Base-by-base conservation (phyloP, 441 rosid species). In the Erysimum cheiri region DNA sequence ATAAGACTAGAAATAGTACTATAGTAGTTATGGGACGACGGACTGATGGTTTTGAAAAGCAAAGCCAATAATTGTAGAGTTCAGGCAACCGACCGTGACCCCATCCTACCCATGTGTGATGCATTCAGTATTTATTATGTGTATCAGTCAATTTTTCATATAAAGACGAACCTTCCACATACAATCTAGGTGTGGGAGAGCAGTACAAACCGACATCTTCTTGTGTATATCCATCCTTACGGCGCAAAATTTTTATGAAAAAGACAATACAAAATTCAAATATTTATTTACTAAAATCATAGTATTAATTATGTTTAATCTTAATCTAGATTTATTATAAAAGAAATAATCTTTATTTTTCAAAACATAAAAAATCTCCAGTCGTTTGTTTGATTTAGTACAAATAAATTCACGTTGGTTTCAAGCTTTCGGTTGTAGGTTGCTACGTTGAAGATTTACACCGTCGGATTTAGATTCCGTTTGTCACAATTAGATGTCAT, bases 131-230 rank as follows among this genome's bases (percentile, higher is more conserved):
- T 48, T 13, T 36, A n/a, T 47, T 47, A 19, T 46, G 26, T 37
- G 50, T 55, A 65, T 28, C 50, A 14, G 31, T 65, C 76, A 6
- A 12, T 44, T 24, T 19, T 37, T 29, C 71, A 64, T 71, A 47
- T 56, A 64, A 39, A 11, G 67, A 65, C 61, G 39, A 72, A 39
- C 71, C 71, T 17, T 72, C 70, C 56, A 37, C 56, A 60, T n/a
- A 24, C 49, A 43, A 28, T 44, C 33, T 46, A 26, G 50, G 35
- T 35, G 56, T 55, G 50, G 48, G 56, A 43, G n/a, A 29, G 2
- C 3, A 44, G 22, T 9, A 57, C 71, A 39, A 37, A 36, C 64
- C 70, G 70, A 72, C 70, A 56, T 15, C 4, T 46, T 43, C 54
- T 60, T 31, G 47, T 61, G 61, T 41, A n/a, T n/a, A n/a, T n/a